Evolutionary conservation across 768 basidiomycete genomes (phyloP), one percentile per base, ranked within the genome.

Genomic region (Leccinum variicolor): DNA sequence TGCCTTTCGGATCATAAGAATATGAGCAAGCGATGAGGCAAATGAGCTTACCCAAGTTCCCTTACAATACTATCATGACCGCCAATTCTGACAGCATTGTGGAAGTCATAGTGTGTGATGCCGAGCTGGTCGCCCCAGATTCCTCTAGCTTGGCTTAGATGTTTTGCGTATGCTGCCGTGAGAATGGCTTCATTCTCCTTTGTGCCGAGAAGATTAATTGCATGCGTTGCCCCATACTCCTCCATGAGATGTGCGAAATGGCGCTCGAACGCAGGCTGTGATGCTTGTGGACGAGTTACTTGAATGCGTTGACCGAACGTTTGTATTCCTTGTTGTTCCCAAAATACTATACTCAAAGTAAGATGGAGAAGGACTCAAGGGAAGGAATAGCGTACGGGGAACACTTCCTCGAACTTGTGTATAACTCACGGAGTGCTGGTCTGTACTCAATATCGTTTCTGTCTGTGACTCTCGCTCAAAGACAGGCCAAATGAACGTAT

Each of bases 241-340:
- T 94, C 87, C 61, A 89, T 83, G 36, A 98, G 76, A 55, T 93
- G 87, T 10, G 86, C 80, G 57, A 98, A 92, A 74, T 99, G 97
- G 39, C 92, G 86, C 63, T 98, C 92, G 68, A 99, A 99, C 1
- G 97, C 97, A 8, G 95, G 95, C 64, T 98, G 96, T 1, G 95
- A 95, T 3, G 94, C 93, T 64, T 92, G 89, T 1, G 97, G 96
- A 13, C 95, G 87, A 13, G 94, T 95, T 60, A 99, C 92, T 69
- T 98, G 94, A 43, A 99, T 93, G 55, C 85, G 84, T 62, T 93
- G 94, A 36, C 94, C 92, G 67, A 99, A 94, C 0, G 96, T 95
- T 68, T 95, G 93, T 41, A 95, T 71, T 26, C 93, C 94, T 74
- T 96, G 94, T 67, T 99, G 96, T 71, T 98, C 96, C 97, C 97